Conservation (phyloP, 202 grass and related monocot species). For the Setaria viridis region DNA sequence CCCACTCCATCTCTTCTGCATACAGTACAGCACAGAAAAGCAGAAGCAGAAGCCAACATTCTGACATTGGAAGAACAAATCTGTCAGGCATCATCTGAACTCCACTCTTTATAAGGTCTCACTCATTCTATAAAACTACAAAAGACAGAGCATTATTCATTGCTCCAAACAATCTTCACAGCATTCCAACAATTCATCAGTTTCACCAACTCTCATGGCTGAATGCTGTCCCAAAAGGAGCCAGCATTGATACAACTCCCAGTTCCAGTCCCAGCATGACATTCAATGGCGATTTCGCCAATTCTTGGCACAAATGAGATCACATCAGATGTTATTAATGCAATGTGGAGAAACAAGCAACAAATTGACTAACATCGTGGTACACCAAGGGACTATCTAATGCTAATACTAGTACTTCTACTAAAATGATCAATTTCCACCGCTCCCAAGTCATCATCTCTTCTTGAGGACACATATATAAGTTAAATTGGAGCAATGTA, state of each 20-base stretch:
- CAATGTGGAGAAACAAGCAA: slow-evolving; percentile 33
- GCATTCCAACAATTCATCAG: background rate
- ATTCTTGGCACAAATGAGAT: slow-evolving; percentile 32
- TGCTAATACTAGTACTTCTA: slow-evolving; percentile 25
- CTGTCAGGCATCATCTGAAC: background rate
- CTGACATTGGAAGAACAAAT: background rate
- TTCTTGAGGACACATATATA: slow-evolving; percentile 25
- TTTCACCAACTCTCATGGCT: background rate
- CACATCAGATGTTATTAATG: slow-evolving; percentile 34
- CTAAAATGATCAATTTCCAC: slow-evolving; percentile 35
- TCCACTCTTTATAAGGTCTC: background rate
- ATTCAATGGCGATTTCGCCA: background rate
- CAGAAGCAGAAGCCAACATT: background rate
- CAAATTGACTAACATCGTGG: slow-evolving; percentile 34
- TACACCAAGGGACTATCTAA: slow-evolving; percentile 41
- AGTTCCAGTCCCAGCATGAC: background rate
- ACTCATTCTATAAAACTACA: background rate
- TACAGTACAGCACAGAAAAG: background rate
- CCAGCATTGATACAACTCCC: background rate
- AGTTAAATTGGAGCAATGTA: slow-evolving; percentile 48
- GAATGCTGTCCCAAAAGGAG: background rate
- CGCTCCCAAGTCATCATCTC: slow-evolving; percentile 34
- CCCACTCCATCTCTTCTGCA: background rate
- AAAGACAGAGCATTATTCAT: slow-evolving; percentile 1
- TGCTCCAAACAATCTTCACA: background rate